Conservation (phyloP, 2,329 filamentous ascomycete species). For the Trichoderma citrinoviride region DNA sequence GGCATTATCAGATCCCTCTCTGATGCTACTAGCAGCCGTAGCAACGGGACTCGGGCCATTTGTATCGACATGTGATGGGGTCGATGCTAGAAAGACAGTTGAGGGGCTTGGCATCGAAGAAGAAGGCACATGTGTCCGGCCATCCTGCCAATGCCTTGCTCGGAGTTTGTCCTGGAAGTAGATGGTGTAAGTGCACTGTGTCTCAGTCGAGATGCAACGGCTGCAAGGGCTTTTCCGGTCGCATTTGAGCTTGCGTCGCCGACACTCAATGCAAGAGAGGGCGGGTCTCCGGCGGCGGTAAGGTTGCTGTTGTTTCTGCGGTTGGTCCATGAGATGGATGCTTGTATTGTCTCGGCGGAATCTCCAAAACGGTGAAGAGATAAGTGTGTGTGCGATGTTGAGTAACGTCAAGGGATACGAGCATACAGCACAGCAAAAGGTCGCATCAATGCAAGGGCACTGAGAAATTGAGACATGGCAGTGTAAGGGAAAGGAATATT, state of each 20-base stretch:
- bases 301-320: background rate
- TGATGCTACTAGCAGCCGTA: background rate
- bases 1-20: background rate
- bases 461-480: background rate
- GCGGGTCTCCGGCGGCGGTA: constrained; percentile 34
- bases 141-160: background rate
- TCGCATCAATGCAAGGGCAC: background rate
- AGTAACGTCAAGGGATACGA: background rate
- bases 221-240: constrained; percentile 57
- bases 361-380: background rate
- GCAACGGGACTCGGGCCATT: background rate
- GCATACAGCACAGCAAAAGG: background rate
- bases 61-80: background rate
- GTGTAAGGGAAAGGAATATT: background rate
- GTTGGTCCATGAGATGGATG: background rate
- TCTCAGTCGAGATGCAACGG: constrained; percentile 56
- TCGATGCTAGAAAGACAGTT: background rate
- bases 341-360: constrained; percentile 3
- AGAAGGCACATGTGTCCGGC: background rate
- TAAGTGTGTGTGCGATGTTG: background rate
- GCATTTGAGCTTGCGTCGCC: constrained; percentile 59
- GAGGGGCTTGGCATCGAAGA: background rate
- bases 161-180: background rate
- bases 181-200: constrained; percentile 23
- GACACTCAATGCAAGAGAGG: constrained; percentile 55